Evolutionary conservation across 108 stramenopile genomes (phyloP).

Genomic region (Skeletonema potamos): DNA sequence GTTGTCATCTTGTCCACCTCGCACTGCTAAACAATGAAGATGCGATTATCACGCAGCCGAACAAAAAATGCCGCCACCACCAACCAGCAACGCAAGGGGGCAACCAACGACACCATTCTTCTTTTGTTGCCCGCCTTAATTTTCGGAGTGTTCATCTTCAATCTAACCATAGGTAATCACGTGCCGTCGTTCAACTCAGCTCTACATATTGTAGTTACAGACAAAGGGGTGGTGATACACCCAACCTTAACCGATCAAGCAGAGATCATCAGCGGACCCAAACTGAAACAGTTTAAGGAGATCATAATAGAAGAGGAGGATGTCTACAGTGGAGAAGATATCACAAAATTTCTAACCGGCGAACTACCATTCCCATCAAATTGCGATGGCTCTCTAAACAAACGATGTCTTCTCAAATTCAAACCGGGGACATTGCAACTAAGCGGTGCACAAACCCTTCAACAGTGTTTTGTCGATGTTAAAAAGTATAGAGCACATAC

Average conservation of each 20-base stretch:
- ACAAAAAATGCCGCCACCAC: not conserved
- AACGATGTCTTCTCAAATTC: slow-evolving; percentile 8
- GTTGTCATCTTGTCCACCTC: too few species aligned
- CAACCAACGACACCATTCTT: not conserved
- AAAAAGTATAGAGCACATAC: slow-evolving; percentile 25
- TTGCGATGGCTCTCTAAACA: not conserved
- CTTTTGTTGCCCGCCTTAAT: not conserved
- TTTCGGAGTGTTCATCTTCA: not conserved
- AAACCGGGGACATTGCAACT: slow-evolving; percentile 28
- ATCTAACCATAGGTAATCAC: not conserved
- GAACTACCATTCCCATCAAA: not conserved
- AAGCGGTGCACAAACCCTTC: slow-evolving; percentile 14
- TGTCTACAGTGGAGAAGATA: not conserved
- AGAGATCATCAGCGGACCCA: not conserved
- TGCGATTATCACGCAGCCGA: not conserved
- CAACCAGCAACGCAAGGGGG: not conserved
- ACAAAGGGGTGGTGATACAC: not conserved
- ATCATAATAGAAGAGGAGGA: not conserved
- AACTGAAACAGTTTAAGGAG: not conserved
- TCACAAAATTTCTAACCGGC: not conserved
- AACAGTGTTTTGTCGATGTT: slow-evolving; percentile 33
- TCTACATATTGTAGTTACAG: not conserved
- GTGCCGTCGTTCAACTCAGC: not conserved
- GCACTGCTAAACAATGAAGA: not conserved
- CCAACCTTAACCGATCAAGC: not conserved